Conservation (phyloP, 305 asterid species). For the Fraxinus albicans region DNA sequence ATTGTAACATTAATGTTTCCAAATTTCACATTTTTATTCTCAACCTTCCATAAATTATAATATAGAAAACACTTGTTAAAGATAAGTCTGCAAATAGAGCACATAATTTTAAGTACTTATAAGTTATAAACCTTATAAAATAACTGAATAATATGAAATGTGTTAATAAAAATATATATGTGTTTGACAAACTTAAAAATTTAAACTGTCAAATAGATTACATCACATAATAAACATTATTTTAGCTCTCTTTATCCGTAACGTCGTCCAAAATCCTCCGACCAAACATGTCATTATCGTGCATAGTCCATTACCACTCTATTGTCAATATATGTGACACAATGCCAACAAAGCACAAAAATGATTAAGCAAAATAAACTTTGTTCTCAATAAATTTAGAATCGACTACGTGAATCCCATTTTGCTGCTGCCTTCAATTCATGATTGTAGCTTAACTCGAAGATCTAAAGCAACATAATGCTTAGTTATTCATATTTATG, state of each 20-base stretch:
- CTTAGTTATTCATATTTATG: background rate
- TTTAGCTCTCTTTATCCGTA: background rate
- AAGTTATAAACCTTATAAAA: background rate
- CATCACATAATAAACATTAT: background rate
- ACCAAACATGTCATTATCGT: background rate
- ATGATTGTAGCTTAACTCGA: background rate
- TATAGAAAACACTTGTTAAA: background rate
- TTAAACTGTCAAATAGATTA: background rate
- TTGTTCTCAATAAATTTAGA: background rate
- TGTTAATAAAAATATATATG: too few species aligned
- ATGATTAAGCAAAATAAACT: background rate
- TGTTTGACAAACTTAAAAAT: background rate
- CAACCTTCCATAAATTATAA: background rate
- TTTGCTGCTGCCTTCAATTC: background rate
- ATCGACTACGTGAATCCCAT: background rate
- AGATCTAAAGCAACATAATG: background rate
- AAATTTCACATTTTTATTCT: background rate
- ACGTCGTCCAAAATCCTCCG: background rate
- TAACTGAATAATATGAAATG: background rate
- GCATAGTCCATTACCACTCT: background rate
- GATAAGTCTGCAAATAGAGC: background rate
- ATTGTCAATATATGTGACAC: background rate
- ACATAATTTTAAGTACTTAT: background rate
- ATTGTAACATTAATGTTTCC: background rate
- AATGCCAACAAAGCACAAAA: background rate